Conservation (phyloP, 2,329 filamentous ascomycete species). For the Clonostachys rosea region DNA sequence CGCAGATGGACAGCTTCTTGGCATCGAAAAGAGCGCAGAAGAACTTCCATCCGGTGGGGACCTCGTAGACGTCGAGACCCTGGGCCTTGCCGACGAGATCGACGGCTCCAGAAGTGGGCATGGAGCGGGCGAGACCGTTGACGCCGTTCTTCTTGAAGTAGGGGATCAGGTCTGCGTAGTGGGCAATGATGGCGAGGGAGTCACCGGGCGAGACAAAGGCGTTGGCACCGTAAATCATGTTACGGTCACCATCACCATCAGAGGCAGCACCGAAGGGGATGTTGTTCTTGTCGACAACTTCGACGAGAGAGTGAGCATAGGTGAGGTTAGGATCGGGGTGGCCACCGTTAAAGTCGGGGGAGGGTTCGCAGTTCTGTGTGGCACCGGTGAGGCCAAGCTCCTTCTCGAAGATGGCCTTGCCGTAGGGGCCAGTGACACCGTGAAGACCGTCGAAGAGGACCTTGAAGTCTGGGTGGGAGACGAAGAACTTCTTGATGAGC, state of each 20-base stretch:
- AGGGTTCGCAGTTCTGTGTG: conserved; percentile 88
- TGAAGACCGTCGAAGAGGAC: conserved; percentile 92
- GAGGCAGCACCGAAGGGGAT: conserved; percentile 96
- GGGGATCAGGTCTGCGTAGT: conserved; percentile 92
- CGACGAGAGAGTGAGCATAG: conserved; percentile 91
- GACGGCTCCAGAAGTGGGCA: conserved; percentile 94
- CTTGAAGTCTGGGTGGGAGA: conserved; percentile 85
- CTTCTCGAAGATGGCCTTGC: conserved; percentile 88
- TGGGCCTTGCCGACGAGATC: conserved; percentile 96
- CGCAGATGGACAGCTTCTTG: conserved; percentile 95
- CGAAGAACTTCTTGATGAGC: conserved; percentile 91
- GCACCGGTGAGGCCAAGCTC: conserved; percentile 77
- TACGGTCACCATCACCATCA: conserved; percentile 95
- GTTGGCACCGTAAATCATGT: conserved; percentile 99
- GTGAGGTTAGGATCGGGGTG: conserved; percentile 98
- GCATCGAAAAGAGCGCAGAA: conserved; percentile 95
- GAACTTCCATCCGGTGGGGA: conserved; percentile 98
- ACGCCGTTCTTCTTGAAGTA: conserved; percentile 99
- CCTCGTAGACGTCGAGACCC: conserved; percentile 87
- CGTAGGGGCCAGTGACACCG: conserved; percentile 94
- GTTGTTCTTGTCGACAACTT: conserved; percentile 83
- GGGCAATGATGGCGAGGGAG: conserved; percentile 95
- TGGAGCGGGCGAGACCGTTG: conserved; percentile 90
- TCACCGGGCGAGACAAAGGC: conserved; percentile 96
- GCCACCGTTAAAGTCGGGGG: conserved; percentile 92